phyloP scores from a whole-genome alignment of 257 asterid species.

The Solanum paucissectum region DNA sequence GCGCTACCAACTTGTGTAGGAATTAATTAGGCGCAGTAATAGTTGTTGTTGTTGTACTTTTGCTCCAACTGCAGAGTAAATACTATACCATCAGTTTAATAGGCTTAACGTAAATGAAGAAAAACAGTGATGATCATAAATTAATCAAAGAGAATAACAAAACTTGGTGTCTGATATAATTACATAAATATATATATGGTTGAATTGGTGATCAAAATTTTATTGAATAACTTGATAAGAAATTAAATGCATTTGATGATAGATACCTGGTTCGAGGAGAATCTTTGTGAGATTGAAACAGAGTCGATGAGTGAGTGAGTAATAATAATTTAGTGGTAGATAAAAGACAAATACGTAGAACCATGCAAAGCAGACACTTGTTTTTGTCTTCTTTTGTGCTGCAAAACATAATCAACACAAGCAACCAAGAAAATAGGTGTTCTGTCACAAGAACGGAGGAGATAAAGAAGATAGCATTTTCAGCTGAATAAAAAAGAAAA shows the following conservation, averaged over 20 bases:
- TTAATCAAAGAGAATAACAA: too few species aligned
- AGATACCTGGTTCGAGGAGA: background rate
- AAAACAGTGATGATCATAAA: background rate
- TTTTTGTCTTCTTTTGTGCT: background rate
- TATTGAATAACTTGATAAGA: too few species aligned
- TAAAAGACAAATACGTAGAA: background rate
- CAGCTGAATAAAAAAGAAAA: background rate
- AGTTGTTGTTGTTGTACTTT: background rate
- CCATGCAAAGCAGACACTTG: constrained; percentile 41
- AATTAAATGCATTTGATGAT: too few species aligned
- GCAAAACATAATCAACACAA: background rate
- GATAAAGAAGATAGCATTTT: background rate
- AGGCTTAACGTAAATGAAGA: background rate
- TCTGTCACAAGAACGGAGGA: background rate
- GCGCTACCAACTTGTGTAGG: background rate
- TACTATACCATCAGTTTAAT: background rate
- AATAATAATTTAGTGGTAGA: constrained; percentile 4
- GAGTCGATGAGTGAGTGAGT: too few species aligned
- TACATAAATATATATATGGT: too few species aligned
- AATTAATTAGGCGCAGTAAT: background rate
- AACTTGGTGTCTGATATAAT: too few species aligned
- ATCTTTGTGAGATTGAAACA: too few species aligned
- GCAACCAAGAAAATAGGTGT: constrained; percentile 4
- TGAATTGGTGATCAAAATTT: too few species aligned
- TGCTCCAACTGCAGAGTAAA: constrained; percentile 1